These are phyloP conservation scores for Candida hispaniensis DNA, from an alignment of 805 yeast genomes.

Conservation along the genomic window DNA sequence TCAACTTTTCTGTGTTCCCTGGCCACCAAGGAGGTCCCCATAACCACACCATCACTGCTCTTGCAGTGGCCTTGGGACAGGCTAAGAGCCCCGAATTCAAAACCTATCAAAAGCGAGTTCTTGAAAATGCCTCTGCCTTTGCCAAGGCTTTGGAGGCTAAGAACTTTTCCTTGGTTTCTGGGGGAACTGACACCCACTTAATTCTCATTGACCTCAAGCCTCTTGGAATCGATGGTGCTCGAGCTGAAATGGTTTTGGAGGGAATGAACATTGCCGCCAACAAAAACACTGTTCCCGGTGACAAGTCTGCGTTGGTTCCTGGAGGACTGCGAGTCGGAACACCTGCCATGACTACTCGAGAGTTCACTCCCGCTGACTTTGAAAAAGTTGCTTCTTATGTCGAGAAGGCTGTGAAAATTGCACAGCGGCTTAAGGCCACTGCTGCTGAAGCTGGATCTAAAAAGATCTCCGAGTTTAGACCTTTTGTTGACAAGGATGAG, in stretches of 20 bases:
- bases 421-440: constrained; percentile 57
- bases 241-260: constrained; percentile 84
- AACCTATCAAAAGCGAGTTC: constrained; percentile 73
- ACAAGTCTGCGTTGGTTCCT: constrained; percentile 89
- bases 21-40: constrained; percentile 99
- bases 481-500: constrained; percentile 50
- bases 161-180: constrained; percentile 74
- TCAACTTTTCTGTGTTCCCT: constrained; percentile 96
- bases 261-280: constrained; percentile 87
- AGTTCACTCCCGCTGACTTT: constrained; percentile 70
- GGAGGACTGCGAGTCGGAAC: constrained; percentile 96
- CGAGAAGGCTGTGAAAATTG: constrained; percentile 63
- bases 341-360: constrained; percentile 98
- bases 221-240: constrained; percentile 84
- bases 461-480: constrained; percentile 59
- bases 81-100: constrained; percentile 81
- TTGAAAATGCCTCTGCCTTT: constrained; percentile 68
- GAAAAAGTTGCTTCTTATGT: constrained; percentile 69
- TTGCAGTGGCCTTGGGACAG: constrained; percentile 91
- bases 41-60: constrained; percentile 93
- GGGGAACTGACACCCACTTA: constrained; percentile 93
- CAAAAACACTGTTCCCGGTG: constrained; percentile 95
- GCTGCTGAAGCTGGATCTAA: constrained; percentile 46
- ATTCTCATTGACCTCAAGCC: constrained; percentile 73
- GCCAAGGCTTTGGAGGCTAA: constrained; percentile 52